Percentiles rank a stretch among this genome's conserved stretches.
Evolutionary conservation across 1,284 basidiomycete species (phyloP).

Genomic region (Coriolopsis trogii): DNA sequence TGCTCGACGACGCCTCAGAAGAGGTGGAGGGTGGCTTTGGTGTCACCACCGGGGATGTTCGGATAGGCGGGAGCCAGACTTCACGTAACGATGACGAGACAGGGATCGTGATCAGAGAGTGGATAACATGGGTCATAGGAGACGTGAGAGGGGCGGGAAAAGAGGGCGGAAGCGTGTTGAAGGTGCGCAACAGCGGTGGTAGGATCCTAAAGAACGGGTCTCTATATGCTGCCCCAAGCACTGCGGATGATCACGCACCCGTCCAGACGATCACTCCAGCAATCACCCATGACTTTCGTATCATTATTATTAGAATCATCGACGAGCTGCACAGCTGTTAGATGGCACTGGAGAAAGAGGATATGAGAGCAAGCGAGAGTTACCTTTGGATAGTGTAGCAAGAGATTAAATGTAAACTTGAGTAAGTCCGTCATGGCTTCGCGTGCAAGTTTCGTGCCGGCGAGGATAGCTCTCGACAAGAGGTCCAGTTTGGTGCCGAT

Average conservation of each 20-base stretch:
- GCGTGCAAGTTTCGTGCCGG: slow-evolving; percentile 54
- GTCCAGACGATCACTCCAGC: slow-evolving; percentile 71
- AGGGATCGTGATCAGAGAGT: slow-evolving; percentile 74
- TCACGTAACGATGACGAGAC: slow-evolving; percentile 54
- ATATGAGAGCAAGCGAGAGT: slow-evolving; percentile 17
- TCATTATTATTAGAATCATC: slow-evolving; percentile 32
- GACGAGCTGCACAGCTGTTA: slow-evolving; percentile 35
- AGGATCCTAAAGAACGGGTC: slow-evolving; percentile 46
- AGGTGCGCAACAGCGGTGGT: slow-evolving; percentile 61
- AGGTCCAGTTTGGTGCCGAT: slow-evolving; percentile 60
- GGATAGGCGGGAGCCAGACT: slow-evolving; percentile 50
- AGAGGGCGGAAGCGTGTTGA: slow-evolving; percentile 60
- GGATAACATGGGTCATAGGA: slow-evolving; percentile 76
- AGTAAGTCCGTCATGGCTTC: slow-evolving; percentile 78
- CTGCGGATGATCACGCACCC: slow-evolving; percentile 44
- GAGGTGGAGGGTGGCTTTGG: slow-evolving; percentile 26
- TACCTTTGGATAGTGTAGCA: slow-evolving; percentile 72
- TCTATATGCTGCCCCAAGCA: background rate
- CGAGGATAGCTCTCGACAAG: slow-evolving; percentile 47
- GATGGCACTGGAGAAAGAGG: slow-evolving; percentile 15
- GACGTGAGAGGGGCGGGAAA: slow-evolving; percentile 62
- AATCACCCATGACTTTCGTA: slow-evolving; percentile 56
- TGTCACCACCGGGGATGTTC: slow-evolving; percentile 32
- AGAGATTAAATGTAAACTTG: slow-evolving; percentile 77
- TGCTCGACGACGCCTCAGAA: slow-evolving; percentile 27